Base-by-base conservation (phyloP, 2,329 filamentous ascomycete species). In the Uncinocarpus reesii region DNA sequence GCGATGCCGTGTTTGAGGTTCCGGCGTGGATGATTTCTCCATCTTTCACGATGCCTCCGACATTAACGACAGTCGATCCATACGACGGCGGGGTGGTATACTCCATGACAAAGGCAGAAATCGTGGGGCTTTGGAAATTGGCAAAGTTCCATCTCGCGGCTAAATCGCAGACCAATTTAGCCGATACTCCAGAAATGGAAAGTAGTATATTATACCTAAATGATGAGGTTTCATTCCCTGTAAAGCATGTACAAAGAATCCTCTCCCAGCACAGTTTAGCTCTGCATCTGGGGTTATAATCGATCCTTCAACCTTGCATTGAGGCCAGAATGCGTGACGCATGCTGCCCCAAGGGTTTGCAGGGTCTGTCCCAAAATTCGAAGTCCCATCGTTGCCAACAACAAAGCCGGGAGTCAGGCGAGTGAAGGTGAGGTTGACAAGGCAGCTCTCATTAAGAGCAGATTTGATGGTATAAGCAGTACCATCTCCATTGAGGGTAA, bases 191-290 rank as follows among this genome's bases (percentile, higher is more conserved):
- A 26, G 29, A 24, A 20, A 28, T 8, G 15, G 1, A 10, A 15
- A 36, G 15, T 11, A 37, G 23, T 42, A 29, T 10, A 42, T 59
- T 70, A 59, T 71, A 80, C 78, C 89, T 51, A 88, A 85, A 65
- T 98, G 93, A 67, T 98, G 92, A 34, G 92, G 92, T 77, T 98
- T 98, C 90, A 96, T 96, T 65, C 89, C 92, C 71, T 96, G 92
- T 43, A 96, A 72, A 34, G 87, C 89, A 65, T 92, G 84, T 56
- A 83, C 75, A 69, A 88, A 90, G 60, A 93, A 72, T 26, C 81
- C 88, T 54, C 75, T 79, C 49, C 90, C 60, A 79, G 11, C 83
- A 65, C 95, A 81, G 64, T 95, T 83, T 53, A 95, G 74, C 31
- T 84, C 79, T 41, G 87, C 86, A 28, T 86, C 80, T 59, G 84